Base-by-base conservation (phyloP, 2,329 filamentous ascomycete genomes). In the Pseudonectria foliicola region DNA sequence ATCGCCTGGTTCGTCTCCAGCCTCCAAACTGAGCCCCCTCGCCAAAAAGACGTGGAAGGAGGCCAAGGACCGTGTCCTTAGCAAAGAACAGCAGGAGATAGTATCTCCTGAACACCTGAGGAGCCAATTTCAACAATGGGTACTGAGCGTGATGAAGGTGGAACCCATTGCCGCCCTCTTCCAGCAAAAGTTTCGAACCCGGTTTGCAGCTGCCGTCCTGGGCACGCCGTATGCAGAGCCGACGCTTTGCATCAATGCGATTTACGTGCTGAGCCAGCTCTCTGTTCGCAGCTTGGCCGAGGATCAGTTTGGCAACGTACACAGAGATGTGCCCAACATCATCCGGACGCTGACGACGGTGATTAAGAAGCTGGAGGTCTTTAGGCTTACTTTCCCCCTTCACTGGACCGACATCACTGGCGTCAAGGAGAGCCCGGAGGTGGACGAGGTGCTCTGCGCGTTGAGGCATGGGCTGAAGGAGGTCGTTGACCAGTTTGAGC, bases 291-390 rank as follows among this genome's bases (percentile, higher is more conserved):
- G 84, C 58, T 62, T 95, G 35, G 66, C 68, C 4, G 89, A 96
- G 59, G 90, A 96, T 56, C 73, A 73, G 30, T 92, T 80, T 53
- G 90, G 90, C 11, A 84, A 85, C 48, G 90, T 93, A n/a, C 82
- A 93, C 46, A 71, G 79, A 28, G 85, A 92, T 44, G 78, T 96
- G 3, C 77, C 84, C 1, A 64, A 63, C 31, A 80, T 94, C 37
- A 76, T 95, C 33, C 75, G 82, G 30, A 76, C 78, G 2, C 75
- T 93, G 41, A 89, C 85, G 1, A 49, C 58, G 0, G 78, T 84
- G 1, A 79, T 88, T 37, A 71, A 66, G 35, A 77, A 77, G 45
- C 64, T 95, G 4, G 82, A 94, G 50, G 62, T 56, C 2, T 87
- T 93, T 53, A 70, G 78, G 44, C 57, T 59, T 7, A 61, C 51